Evolutionary conservation across 2,329 filamentous ascomycete species (phyloP).

Genomic region (Mycocentrospora acerina): DNA sequence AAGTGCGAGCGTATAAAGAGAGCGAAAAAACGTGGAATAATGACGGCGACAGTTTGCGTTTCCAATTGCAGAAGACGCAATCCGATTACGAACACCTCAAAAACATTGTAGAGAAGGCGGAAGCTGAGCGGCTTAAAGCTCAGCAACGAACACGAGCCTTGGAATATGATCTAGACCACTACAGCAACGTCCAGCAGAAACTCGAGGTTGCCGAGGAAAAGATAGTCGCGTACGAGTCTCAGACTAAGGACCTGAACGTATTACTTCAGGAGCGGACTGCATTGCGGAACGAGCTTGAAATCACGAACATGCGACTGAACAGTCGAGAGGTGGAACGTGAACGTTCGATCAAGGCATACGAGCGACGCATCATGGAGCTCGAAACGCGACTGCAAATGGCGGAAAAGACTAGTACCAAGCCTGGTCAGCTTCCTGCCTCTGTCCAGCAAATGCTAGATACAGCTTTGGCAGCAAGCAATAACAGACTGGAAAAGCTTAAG

Average conservation of each 20-base stretch:
- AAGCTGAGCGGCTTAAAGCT: constrained; percentile 61
- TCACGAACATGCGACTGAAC: constrained; percentile 60
- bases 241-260: constrained; percentile 49
- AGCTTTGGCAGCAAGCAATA: constrained; percentile 49
- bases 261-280: constrained; percentile 61
- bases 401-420: constrained; percentile 24
- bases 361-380: constrained; percentile 51
- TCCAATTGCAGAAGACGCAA: constrained; percentile 59
- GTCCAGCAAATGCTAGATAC: constrained; percentile 53
- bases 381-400: constrained; percentile 38
- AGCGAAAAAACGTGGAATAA: constrained; percentile 66
- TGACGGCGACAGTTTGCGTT: constrained; percentile 59
- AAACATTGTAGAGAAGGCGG: constrained; percentile 65
- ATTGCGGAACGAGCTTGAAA: constrained; percentile 60
- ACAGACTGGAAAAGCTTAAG: constrained; percentile 52
- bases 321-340: constrained; percentile 54
- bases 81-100: constrained; percentile 66
- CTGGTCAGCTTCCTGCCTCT: constrained; percentile 40
- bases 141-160: constrained; percentile 58
- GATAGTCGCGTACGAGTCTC: constrained; percentile 31
- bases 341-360: constrained; percentile 49
- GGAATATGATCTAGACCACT: constrained; percentile 64
- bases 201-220: constrained; percentile 38
- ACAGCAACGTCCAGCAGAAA: constrained; percentile 46
- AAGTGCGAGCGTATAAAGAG: constrained; percentile 66